Evolutionary conservation across 805 yeast species (phyloP).

Genomic region (Candida sakaeoensis): DNA sequence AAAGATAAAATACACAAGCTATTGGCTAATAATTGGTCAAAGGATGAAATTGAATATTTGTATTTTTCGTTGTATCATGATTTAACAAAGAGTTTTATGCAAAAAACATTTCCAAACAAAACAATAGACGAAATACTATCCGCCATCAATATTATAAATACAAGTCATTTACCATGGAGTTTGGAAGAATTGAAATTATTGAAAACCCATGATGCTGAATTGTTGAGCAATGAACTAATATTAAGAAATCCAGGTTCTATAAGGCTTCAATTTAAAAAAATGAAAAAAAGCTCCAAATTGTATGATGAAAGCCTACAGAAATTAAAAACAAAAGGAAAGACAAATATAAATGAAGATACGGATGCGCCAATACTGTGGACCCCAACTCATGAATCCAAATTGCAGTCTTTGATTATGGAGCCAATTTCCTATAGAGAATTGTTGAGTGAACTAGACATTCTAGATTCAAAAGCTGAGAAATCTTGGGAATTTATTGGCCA

Average conservation of each 20-base stretch:
- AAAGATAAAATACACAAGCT: background rate
- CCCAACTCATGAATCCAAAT: background rate
- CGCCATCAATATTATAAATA: background rate
- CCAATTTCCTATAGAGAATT: conserved; percentile 3
- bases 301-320: background rate
- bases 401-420: background rate
- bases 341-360: background rate
- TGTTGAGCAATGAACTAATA: background rate
- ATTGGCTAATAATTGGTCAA: background rate
- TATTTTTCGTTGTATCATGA: conserved; percentile 2
- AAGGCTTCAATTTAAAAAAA: background rate
- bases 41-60: conserved; percentile 2
- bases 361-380: background rate
- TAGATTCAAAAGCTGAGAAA: background rate
- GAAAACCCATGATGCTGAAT: background rate
- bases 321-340: background rate
- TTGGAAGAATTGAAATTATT: background rate
- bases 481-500: background rate
- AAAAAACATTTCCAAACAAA: background rate
- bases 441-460: background rate
- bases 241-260: background rate
- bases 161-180: background rate
- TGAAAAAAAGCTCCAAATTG: background rate
- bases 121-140: background rate
- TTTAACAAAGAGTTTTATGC: background rate